Base-by-base conservation (phyloP, 306 rosid species). In the Castanea sativa region DNA sequence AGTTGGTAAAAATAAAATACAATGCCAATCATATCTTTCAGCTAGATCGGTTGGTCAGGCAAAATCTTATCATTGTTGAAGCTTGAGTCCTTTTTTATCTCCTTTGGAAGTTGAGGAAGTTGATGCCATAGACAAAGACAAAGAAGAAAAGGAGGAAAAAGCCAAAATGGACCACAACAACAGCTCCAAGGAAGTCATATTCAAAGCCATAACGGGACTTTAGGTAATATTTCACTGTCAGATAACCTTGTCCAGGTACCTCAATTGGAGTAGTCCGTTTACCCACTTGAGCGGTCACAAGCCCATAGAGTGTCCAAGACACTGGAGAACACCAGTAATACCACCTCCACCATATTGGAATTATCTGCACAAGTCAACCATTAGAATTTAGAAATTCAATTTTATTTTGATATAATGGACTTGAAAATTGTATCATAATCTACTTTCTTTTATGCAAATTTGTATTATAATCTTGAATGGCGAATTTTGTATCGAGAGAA, bases 301-400 rank as follows among this genome's bases (percentile, higher is more conserved):
- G 75, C 70, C 93, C 90, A 79, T 87, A 73, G 67, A 82, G 4
- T 61, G 89, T 86, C 91, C 90, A 90, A 6, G 93, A 84, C 30
- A 90, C 73, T 19, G 86, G 93, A 43, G 75, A 75, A 1, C 32
- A 85, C 93, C 89, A 89, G 76, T 87, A 83, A 72, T 65, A 83
- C 91, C 93, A 89, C 64, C 88, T 82, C 93, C 89, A 87, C 91
- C 93, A 82, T 82, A 86, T 78, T 43, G 91, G 93, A 60, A 86
- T 87, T 86, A 73, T 83, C 93, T 87, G 88, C 83, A 76, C 4
- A 55, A 20, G 56, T 33, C 3, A 69, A 70, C 16, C 75, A 30
- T 55, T 73, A 41, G 29, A 25, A 32, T 38, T 38, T 38, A 38
- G 45, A 38, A 38, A 38, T 80, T 56, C 69, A 21, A 30, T 79